Percentiles rank a stretch among this genome's conserved stretches.
These are phyloP conservation scores for Ustilago sp. DNA, from an alignment of 1,284 basidiomycete genomes.

Conservation along the genomic window DNA sequence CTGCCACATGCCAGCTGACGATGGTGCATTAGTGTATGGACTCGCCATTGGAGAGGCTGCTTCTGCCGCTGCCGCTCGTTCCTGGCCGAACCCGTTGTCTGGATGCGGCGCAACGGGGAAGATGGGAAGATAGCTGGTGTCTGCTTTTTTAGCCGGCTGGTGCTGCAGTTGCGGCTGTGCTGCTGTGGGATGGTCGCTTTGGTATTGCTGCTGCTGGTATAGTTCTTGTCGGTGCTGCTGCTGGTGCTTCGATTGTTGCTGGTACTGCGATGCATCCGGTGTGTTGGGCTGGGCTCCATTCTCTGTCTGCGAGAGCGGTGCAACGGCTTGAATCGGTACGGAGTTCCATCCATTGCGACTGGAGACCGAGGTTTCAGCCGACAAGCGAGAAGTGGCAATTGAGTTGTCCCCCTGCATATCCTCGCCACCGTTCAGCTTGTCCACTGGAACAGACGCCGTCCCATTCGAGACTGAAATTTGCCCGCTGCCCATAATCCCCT, in stretches of 20 bases:
- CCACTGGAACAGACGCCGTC: background rate
- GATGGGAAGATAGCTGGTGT: slow-evolving; percentile 42
- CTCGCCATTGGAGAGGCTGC: slow-evolving; percentile 28
- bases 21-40: slow-evolving; percentile 42
- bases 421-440: background rate
- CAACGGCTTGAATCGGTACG: slow-evolving; percentile 30
- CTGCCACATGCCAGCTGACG: slow-evolving; percentile 56
- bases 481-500: slow-evolving; percentile 21
- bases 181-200: slow-evolving; percentile 4
- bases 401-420: slow-evolving; percentile 25
- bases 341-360: slow-evolving; percentile 35
- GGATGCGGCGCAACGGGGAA: slow-evolving; percentile 52
- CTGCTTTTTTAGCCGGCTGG: slow-evolving; percentile 10
- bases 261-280: slow-evolving; percentile 1
- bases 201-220: slow-evolving; percentile 12
- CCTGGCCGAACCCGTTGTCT: slow-evolving; percentile 40
- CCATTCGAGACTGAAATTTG: slow-evolving; percentile 9
- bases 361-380: slow-evolving; percentile 31
- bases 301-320: slow-evolving; percentile 20
- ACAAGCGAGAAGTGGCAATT: slow-evolving; percentile 18
- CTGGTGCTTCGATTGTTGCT: slow-evolving; percentile 10
- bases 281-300: background rate
- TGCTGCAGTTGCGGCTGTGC: slow-evolving; percentile 14
- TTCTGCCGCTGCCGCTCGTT: slow-evolving; percentile 19
- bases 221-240: slow-evolving; percentile 6